These are phyloP conservation scores for Starmera quercuum DNA, from an alignment of 805 yeast genomes.

Conservation along the genomic window DNA sequence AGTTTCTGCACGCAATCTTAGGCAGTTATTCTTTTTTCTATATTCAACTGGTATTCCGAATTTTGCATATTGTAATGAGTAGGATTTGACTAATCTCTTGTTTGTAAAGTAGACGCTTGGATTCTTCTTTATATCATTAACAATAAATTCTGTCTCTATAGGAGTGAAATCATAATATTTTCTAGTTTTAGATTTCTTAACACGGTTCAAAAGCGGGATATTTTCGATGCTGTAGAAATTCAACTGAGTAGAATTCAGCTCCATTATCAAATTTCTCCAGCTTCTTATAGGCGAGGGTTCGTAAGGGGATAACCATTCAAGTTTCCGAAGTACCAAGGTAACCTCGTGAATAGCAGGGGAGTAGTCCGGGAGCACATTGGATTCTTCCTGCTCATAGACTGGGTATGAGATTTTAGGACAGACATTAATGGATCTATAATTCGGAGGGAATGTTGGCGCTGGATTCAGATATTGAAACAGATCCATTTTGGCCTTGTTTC, in stretches of 20 bases:
- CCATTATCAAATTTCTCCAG: slow-evolving; percentile 67
- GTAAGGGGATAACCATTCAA: slow-evolving; percentile 74
- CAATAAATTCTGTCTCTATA: slow-evolving; percentile 17
- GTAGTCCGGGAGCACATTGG: slow-evolving; percentile 48
- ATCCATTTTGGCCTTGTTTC: slow-evolving; percentile 11
- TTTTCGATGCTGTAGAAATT: slow-evolving; percentile 50
- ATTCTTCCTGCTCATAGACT: slow-evolving; percentile 22
- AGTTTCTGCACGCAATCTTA: slow-evolving; percentile 73
- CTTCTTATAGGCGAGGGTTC: slow-evolving; percentile 57
- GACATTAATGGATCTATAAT: slow-evolving; percentile 19
- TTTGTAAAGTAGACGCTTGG: slow-evolving; percentile 8
- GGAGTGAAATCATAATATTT: slow-evolving; percentile 16
- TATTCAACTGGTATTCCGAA: slow-evolving; percentile 86
- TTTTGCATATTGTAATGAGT: slow-evolving; percentile 76
- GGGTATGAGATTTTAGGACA: slow-evolving; percentile 24
- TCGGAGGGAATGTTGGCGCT: slow-evolving; percentile 26
- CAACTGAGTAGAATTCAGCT: slow-evolving; percentile 80
- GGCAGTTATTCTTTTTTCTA: slow-evolving; percentile 55
- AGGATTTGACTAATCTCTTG: slow-evolving; percentile 45
- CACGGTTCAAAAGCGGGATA: slow-evolving; percentile 19
- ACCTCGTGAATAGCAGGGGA: slow-evolving; percentile 56
- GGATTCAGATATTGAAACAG: slow-evolving; percentile 28
- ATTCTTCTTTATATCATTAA: slow-evolving; percentile 10
- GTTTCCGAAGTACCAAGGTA: slow-evolving; percentile 53
- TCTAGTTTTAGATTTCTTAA: slow-evolving; percentile 22